Conservation (phyloP, 805 yeast genomes). For the Wickerhamomyces rabaulensis region DNA sequence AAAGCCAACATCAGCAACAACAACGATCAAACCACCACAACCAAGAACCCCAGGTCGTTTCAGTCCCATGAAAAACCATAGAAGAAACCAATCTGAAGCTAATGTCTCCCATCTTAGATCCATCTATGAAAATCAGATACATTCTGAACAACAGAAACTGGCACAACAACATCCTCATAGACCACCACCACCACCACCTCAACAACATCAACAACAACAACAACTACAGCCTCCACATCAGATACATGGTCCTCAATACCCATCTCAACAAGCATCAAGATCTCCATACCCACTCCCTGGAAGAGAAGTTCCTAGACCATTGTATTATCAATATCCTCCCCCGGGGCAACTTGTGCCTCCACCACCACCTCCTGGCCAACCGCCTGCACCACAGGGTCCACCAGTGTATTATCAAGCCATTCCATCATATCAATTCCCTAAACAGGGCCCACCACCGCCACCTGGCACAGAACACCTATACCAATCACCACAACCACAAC, state of each 20-base stretch:
- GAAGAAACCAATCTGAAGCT: constrained; percentile 27
- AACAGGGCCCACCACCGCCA: background rate
- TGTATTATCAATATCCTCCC: constrained; percentile 5
- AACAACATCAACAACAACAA: too few species aligned
- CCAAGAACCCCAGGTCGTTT: background rate
- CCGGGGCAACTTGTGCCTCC: background rate
- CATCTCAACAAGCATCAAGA: constrained; percentile 1
- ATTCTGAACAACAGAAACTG: background rate
- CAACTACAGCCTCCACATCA: constrained; percentile 8
- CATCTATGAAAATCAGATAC: constrained; percentile 14
- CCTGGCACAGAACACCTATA: background rate
- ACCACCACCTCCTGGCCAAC: constrained; percentile 1
- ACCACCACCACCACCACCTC: constrained; percentile 3
- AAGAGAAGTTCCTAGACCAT: constrained; percentile 1
- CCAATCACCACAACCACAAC: background rate
- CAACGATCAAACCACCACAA: background rate
- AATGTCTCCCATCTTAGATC: constrained; percentile 21
- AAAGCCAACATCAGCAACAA: background rate
- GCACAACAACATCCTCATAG: constrained; percentile 1
- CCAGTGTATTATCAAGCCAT: constrained; percentile 1
- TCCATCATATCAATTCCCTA: constrained; percentile 1
- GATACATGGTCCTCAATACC: constrained; percentile 1
- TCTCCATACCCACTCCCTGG: background rate
- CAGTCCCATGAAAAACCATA: constrained; percentile 6
- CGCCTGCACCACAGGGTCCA: background rate